These are phyloP conservation scores for Phaeosphaeriaceae sp. DNA, from an alignment of 2,329 filamentous ascomycete genomes.

Conservation along the genomic window DNA sequence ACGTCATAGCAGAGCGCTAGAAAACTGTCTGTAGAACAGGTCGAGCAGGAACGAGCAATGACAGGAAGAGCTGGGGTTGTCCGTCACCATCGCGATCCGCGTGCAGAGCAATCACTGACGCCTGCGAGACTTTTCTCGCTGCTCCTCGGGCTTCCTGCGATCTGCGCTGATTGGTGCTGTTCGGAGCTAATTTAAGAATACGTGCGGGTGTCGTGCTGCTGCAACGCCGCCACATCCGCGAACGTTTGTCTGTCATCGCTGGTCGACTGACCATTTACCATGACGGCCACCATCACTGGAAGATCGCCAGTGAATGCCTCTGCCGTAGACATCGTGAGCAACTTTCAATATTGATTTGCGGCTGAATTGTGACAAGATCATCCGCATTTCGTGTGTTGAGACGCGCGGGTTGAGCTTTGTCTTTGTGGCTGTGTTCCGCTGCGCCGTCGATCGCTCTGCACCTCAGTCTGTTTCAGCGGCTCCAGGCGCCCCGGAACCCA, in stretches of 20 bases:
- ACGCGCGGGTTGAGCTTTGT: neutral
- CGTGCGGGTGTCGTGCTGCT: conserved; percentile 3
- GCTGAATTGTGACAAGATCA: neutral
- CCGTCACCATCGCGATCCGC: neutral
- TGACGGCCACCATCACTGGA: neutral
- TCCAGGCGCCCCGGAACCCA: neutral
- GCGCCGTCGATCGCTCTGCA: conserved; percentile 1
- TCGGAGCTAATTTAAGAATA: conserved; percentile 6
- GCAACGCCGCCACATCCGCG: conserved; percentile 1
- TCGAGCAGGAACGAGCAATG: neutral
- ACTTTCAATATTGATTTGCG: conserved; percentile 2
- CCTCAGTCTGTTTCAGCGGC: conserved; percentile 4
- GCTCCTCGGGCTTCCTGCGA: neutral
- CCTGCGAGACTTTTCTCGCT: neutral
- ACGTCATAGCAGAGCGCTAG: conserved; percentile 7
- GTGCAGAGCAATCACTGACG: neutral
- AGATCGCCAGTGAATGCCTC: neutral
- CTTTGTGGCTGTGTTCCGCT: conserved; percentile 3
- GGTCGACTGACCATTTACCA: neutral
- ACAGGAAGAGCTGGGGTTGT: neutral
- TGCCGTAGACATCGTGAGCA: neutral
- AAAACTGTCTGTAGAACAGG: conserved; percentile 6
- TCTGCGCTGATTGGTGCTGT: conserved; percentile 1
- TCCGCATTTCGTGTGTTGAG: conserved; percentile 3
- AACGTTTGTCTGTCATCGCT: conserved; percentile 2